These are phyloP conservation scores for Tricholoma furcatifolium DNA, from an alignment of 768 basidiomycete genomes.

Conservation along the genomic window DNA sequence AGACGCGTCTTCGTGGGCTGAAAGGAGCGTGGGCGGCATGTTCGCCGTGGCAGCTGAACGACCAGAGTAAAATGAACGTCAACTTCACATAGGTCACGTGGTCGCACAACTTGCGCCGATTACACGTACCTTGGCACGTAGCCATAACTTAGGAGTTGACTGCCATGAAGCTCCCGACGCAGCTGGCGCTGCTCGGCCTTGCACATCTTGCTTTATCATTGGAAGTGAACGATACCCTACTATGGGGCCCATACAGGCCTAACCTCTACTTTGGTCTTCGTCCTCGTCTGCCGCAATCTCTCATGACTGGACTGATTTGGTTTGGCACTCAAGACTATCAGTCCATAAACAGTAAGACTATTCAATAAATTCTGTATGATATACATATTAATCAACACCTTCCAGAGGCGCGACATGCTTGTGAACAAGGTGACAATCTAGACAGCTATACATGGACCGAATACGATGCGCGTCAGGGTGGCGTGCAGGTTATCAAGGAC, in stretches of 20 bases:
- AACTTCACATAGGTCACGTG: conserved; percentile 16
- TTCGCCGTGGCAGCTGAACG: background rate
- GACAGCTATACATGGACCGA: conserved; percentile 84
- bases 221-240: conserved; percentile 49
- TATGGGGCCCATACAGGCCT: conserved; percentile 89
- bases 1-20: conserved; percentile 7
- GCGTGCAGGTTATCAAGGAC: conserved; percentile 83
- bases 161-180: conserved; percentile 43
- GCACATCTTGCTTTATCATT: conserved; percentile 36
- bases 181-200: conserved; percentile 43
- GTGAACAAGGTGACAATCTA: conserved; percentile 84
- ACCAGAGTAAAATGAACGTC: background rate
- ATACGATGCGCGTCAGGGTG: conserved; percentile 84
- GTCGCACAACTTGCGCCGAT: conserved; percentile 7
- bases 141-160: background rate
- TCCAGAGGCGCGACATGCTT: conserved; percentile 77
- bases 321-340: conserved; percentile 86
- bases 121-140: background rate
- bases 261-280: conserved; percentile 95
- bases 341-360: conserved; percentile 58
- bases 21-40: conserved; percentile 16
- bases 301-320: conserved; percentile 94
- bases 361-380: conserved; percentile 3
- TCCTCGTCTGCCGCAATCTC: conserved; percentile 81
- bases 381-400: conserved; percentile 1